phyloP scores from a whole-genome alignment of 768 basidiomycete species.

The Termitomyces sp. region DNA sequence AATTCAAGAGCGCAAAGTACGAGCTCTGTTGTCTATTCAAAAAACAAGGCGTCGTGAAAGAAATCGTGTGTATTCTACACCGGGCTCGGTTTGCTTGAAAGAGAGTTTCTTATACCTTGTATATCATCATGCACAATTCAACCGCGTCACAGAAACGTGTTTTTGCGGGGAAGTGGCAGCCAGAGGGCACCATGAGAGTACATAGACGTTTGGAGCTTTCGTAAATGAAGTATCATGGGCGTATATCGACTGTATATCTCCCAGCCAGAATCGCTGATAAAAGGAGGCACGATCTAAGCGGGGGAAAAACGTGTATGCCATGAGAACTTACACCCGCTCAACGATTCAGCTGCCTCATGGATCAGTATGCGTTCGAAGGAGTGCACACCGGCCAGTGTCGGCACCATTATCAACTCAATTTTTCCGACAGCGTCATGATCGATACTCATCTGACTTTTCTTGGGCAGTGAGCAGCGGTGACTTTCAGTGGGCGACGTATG shows the following conservation, averaged over 20 bases:
- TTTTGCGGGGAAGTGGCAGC: neutral
- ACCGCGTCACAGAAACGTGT: neutral
- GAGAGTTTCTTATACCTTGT: neutral
- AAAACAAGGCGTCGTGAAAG: neutral
- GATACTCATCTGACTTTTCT: too few relatives aligned
- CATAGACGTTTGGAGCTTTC: too few relatives aligned
- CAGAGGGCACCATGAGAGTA: neutral
- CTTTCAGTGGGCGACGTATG: neutral
- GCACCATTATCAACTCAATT: neutral
- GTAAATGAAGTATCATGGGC: too few relatives aligned
- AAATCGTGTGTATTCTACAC: neutral
- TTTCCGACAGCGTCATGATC: neutral
- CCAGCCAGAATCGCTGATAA: neutral
- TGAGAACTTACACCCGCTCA: neutral
- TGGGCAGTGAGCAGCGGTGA: neutral
- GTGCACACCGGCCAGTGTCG: neutral
- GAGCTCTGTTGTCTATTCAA: neutral
- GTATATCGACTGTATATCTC: neutral
- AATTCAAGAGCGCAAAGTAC: neutral
- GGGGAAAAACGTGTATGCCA: neutral
- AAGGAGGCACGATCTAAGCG: too few relatives aligned
- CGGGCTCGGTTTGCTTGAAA: neutral
- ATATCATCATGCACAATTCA: neutral
- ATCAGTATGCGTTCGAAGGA: neutral
- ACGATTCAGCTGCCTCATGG: neutral